Base-by-base conservation (phyloP, 768 basidiomycete species). In the Suillus subalutaceus region DNA sequence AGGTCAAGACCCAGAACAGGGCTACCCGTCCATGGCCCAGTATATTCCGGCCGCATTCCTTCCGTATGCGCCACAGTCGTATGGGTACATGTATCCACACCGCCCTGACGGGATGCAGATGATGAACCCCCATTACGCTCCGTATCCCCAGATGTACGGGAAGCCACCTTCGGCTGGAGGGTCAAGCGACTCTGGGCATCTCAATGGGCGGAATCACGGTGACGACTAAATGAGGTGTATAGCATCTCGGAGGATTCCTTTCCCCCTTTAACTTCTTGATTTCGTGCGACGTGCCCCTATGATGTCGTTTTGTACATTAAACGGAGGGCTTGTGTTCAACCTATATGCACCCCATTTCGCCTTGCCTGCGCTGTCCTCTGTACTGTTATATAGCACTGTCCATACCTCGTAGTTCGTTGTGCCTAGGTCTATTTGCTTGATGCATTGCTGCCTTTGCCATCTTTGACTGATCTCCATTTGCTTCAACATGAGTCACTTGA, bases 21-120 rank as follows among this genome's bases (percentile, higher is more conserved):
- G 73, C 65, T 78, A 77, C 50, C 80, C 81, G 67, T 75, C 82
- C 67, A 73, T 79, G 63, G 72, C 80, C 55, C 80, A 82, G 69
- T 84, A 81, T 74, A 84, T 83, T 70, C 79, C 82, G 55, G 79
- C 82, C 65, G 78, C 83, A 66, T 83, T 84, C 71, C 75, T 86
- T 64, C 76, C 82, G 56, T 79, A 82, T 59, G 81, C 82, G 68
- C 75, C 83, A 30, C 80, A 83, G 74, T 80, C 81, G 64, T 86
- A 84, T 72, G 73, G 77, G n/a, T 78, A 85, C 75, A 76, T 85
- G 67, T 77, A 79, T 60, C 79, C 79, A 64, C 77, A 74, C 73
- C 79, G 81, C 64, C 76, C 81, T 62, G 79, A 82, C 69, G 80
- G 76, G 69, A 73, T 79, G 67, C 46, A 73, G 30, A 70, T 80